phyloP scores from a whole-genome alignment of 805 yeast genomes.

The Hanseniaspora lachancei region DNA sequence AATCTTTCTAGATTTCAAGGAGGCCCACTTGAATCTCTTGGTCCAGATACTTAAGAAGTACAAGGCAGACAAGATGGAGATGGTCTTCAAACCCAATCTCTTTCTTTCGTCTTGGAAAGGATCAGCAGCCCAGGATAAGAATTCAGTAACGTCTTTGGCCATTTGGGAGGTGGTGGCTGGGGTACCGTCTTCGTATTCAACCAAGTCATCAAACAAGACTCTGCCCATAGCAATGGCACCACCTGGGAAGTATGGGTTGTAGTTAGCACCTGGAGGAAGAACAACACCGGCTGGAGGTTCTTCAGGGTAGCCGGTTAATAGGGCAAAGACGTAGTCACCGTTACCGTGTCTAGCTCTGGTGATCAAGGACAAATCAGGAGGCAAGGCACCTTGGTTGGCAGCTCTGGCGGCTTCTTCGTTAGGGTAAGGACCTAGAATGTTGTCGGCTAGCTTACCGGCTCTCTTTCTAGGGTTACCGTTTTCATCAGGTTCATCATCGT shows the following conservation, averaged over 20 bases:
- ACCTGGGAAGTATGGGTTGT: conserved; percentile 99
- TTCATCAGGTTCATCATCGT: conserved; percentile 97
- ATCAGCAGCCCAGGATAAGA: conserved; percentile 96
- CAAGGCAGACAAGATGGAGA: conserved; percentile 63
- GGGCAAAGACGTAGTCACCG: conserved; percentile 83
- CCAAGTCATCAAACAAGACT: conserved; percentile 91
- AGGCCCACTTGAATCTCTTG: conserved; percentile 96
- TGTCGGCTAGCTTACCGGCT: conserved; percentile 94
- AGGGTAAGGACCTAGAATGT: conserved; percentile 87
- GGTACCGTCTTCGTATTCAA: conserved; percentile 97
- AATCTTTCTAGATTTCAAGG: conserved; percentile 87
- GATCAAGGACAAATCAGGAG: conserved; percentile 93
- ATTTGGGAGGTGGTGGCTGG: conserved; percentile 96
- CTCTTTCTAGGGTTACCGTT: conserved; percentile 97
- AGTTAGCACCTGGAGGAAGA: conserved; percentile 88
- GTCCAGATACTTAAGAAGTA: conserved; percentile 78
- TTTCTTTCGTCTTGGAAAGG: conserved; percentile 98
- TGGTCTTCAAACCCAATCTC: conserved; percentile 87
- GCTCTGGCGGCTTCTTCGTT: conserved; percentile 99
- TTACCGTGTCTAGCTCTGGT: conserved; percentile 99
- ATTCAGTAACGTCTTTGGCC: conserved; percentile 95
- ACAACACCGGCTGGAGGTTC: conserved; percentile 96
- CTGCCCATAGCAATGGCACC: conserved; percentile 99
- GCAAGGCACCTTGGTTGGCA: conserved; percentile 97
- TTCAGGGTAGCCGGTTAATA: conserved; percentile 97